Evolutionary conservation across 208 protist genomes (phyloP).

Genomic region (Angomonas ambiguus): DNA sequence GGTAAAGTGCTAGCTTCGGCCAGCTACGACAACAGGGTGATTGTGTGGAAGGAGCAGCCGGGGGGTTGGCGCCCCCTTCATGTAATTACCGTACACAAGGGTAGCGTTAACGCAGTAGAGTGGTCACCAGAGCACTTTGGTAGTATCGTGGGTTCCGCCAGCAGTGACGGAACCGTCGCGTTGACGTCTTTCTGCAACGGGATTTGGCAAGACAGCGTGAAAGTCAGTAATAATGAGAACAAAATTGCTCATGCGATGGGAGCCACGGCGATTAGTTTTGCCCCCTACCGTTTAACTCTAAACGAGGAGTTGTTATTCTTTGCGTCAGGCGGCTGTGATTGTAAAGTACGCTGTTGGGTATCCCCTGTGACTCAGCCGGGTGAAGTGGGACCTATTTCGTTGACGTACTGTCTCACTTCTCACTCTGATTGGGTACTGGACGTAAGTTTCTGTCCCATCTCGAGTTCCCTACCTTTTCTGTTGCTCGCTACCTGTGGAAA

Average conservation of each 20-base stretch:
- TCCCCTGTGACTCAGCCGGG: neutral
- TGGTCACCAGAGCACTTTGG: conserved; percentile 78
- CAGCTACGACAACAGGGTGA: conserved; percentile 96
- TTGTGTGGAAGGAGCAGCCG: conserved; percentile 92
- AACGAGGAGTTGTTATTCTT: conserved; percentile 30
- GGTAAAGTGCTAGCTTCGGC: conserved; percentile 95
- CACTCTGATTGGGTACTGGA: conserved; percentile 48
- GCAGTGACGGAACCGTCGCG: conserved; percentile 74
- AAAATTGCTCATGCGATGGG: conserved; percentile 85
- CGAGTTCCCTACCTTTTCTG: conserved; percentile 41
- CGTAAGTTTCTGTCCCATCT: conserved; percentile 71
- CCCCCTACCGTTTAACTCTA: conserved; percentile 28
- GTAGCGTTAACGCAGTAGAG: conserved; percentile 75
- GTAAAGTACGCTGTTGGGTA: conserved; percentile 70
- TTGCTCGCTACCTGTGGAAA: conserved; percentile 65
- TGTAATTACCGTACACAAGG: conserved; percentile 65
- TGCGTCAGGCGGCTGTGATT: conserved; percentile 79
- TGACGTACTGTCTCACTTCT: conserved; percentile 8
- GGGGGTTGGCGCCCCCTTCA: conserved; percentile 55
- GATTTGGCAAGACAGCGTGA: conserved; percentile 66
- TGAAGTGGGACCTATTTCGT: conserved; percentile 15
- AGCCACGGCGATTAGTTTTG: conserved; percentile 69
- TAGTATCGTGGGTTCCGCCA: conserved; percentile 59
- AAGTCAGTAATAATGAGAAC: conserved; percentile 74
- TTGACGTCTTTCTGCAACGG: conserved; percentile 56